Percentiles rank a stretch among this genome's conserved stretches.
Evolutionary conservation across 1,139 yeast species (phyloP).

Genomic region (Yamadazyma mexicana): DNA sequence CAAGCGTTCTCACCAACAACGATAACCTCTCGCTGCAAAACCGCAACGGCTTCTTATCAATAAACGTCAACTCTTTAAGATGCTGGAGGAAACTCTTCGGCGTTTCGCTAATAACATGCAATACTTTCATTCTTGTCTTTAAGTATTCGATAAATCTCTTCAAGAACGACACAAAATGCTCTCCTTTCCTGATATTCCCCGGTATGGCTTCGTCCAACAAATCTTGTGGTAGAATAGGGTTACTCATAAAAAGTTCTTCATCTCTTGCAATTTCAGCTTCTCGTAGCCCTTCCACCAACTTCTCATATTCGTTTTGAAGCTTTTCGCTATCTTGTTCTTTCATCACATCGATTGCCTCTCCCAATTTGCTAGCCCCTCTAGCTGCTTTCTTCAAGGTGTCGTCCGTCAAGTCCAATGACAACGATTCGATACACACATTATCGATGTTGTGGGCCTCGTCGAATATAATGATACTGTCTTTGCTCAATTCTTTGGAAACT

Average conservation of each 20-base stretch:
- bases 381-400: slow-evolving; percentile 47
- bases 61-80: slow-evolving; percentile 87
- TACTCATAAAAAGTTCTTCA: slow-evolving; percentile 82
- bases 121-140: slow-evolving; percentile 95
- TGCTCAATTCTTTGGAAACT: slow-evolving; percentile 87
- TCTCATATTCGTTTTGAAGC: slow-evolving; percentile 86
- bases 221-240: slow-evolving; percentile 85
- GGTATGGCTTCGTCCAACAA: slow-evolving; percentile 91
- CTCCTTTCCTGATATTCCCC: slow-evolving; percentile 92
- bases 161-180: slow-evolving; percentile 90
- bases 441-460: slow-evolving; percentile 99
- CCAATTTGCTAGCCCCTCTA: slow-evolving; percentile 75
- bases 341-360: slow-evolving; percentile 76
- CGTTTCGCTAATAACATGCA: slow-evolving; percentile 95
- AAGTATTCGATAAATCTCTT: slow-evolving; percentile 91
- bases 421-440: slow-evolving; percentile 95
- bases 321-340: slow-evolving; percentile 80
- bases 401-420: slow-evolving; percentile 72
- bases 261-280: slow-evolving; percentile 73
- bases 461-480: slow-evolving; percentile 90
- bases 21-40: slow-evolving; percentile 92
- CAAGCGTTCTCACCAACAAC: slow-evolving; percentile 83
- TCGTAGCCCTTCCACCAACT: slow-evolving; percentile 83
- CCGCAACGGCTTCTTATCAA: slow-evolving; percentile 85
- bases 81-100: slow-evolving; percentile 92